Percentiles rank a stretch among this genome's conserved stretches.
Evolutionary conservation across 306 rosid species (phyloP).

Genomic region (Casuarina glauca): DNA sequence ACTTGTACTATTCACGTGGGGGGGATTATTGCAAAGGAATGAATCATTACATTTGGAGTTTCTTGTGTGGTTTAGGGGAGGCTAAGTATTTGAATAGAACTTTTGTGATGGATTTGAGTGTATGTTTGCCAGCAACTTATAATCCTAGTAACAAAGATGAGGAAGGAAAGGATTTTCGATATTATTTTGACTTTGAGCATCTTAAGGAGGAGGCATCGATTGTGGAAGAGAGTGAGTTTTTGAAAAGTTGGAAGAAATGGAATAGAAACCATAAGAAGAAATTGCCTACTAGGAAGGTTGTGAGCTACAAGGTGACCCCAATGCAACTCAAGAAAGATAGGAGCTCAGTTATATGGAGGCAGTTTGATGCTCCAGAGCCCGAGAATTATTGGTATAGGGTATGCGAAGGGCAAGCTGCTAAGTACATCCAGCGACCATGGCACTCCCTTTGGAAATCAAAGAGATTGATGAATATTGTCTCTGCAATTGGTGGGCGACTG

Average conservation of each 20-base stretch:
- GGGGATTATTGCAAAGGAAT: conserved; percentile 98
- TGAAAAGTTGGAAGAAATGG: conserved; percentile 91
- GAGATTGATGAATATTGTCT: conserved; percentile 94
- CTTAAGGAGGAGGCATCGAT: conserved; percentile 78
- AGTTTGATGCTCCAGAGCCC: conserved; percentile 86
- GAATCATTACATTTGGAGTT: conserved; percentile 96
- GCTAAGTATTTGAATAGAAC: conserved; percentile 93
- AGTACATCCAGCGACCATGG: conserved; percentile 90
- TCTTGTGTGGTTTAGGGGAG: conserved; percentile 96
- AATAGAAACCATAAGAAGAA: conserved; percentile 63
- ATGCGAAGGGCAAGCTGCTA: conserved; percentile 89
- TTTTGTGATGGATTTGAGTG: conserved; percentile 90
- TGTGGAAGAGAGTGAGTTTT: conserved; percentile 87
- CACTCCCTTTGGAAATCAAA: conserved; percentile 96
- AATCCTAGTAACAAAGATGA: conserved; percentile 73
- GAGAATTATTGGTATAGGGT: conserved; percentile 99
- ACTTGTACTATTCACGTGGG: conserved; percentile 92
- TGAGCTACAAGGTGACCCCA: conserved; percentile 68
- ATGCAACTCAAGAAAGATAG: conserved; percentile 85
- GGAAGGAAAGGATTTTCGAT: conserved; percentile 94
- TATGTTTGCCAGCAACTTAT: conserved; percentile 70
- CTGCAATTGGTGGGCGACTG: conserved; percentile 80
- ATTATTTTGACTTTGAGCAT: conserved; percentile 96
- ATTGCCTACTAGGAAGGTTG: conserved; percentile 71
- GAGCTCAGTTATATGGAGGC: conserved; percentile 73